Base-by-base conservation (phyloP, 805 yeast genomes). In the Zygoascus flipseniorum region DNA sequence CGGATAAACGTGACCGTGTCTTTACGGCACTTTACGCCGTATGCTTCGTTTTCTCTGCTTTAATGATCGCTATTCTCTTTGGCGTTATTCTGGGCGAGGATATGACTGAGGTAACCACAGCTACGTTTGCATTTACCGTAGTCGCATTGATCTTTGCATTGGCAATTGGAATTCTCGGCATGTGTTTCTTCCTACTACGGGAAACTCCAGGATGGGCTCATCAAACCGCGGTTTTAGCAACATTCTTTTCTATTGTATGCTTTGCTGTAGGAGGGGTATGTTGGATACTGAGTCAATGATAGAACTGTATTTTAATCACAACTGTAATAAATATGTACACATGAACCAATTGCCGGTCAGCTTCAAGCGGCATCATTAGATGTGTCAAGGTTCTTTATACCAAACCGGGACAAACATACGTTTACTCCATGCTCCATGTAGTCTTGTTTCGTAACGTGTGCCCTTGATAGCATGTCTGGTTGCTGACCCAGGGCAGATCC, bases 401-500 rank as follows among this genome's bases (percentile, higher is more conserved):
- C 59, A 43, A 79, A 78, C 61, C 72, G 77, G 52, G 75, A 74
- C 51, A 77, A 75, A 54, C 81, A 76, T 72, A 79, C 71, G 53
- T 76, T 73, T 44, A 81, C 75, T 0, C 99, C 99, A 63, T 87
- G 84, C 67, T 93, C 99, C 58, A 79, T 76, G 62, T 89, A 93
- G 50, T 93, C 98, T 53, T 81, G 80, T 55, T 83, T 79, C 0
- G 95, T 77, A 6, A 93, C 81, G 52, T 81, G 74, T 16, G 83
- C 77, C 41, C 78, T 74, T 18, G 72, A 69, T 53, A 76, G 72
- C 41, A 65, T 51, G 2, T 65, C 72, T 8, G 52, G 51, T 48
- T 65, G 67, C 9, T 62, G 53, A 19, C 76, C 76, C 50, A 83
- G 73, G 5, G 60, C 55, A 13, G 72, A 64, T 50, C 84, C 88